phyloP scores from a whole-genome alignment of 164 flowering plant genomes.

The Umbilicus rupestris region DNA sequence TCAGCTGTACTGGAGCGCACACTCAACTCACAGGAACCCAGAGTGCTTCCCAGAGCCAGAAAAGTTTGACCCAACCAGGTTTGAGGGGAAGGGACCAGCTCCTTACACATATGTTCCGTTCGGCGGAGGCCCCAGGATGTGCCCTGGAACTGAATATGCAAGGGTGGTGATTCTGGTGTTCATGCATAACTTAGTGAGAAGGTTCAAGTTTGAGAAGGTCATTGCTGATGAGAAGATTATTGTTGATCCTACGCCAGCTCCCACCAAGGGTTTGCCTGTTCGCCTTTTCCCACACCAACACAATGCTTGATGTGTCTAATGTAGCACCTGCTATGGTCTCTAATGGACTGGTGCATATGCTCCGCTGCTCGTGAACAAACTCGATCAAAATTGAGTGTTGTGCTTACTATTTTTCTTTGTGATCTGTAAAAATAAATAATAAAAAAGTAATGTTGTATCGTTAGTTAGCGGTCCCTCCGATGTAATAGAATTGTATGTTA shows the following conservation, averaged over 20 bases:
- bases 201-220: conserved; percentile 7
- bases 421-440: too few species aligned
- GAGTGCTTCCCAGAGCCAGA: conserved; percentile 2
- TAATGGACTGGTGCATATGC: too few species aligned
- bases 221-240: conserved; percentile 6
- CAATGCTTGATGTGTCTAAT: too few species aligned
- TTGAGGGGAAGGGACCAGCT: conserved; percentile 5
- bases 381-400: too few species aligned
- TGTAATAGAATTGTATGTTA: too few species aligned
- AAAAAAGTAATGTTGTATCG: too few species aligned
- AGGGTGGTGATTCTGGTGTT: conserved; percentile 2
- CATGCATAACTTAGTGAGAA: conserved; percentile 11
- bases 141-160: conserved; percentile 9
- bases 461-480: too few species aligned
- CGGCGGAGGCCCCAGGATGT: conserved; percentile 8
- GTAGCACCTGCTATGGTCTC: too few species aligned
- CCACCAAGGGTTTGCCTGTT: conserved; percentile 6
- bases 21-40: conserved; percentile 3
- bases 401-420: too few species aligned
- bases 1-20: neutral
- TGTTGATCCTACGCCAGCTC: neutral
- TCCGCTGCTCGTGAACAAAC: too few species aligned
- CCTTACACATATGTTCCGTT: conserved; percentile 7
- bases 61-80: conserved; percentile 11
- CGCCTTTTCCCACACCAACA: conserved; percentile 5